phyloP scores from a whole-genome alignment of 495 filamentous ascomycete genomes.

The Polyplosphaeria fusca region DNA sequence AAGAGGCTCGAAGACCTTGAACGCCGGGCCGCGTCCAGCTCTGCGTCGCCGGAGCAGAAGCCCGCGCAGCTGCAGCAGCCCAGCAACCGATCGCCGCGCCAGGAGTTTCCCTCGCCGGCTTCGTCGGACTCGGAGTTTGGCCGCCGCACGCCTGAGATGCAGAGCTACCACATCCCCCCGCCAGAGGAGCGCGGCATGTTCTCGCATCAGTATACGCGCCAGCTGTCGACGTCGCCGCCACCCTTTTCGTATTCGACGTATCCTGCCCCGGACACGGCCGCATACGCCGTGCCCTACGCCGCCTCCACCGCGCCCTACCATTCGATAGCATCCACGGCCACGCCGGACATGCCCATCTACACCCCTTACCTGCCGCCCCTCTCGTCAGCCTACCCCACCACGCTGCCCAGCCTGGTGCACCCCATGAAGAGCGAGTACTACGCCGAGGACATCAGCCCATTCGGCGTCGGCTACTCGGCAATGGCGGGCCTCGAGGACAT shows the following conservation, averaged over 20 bases:
- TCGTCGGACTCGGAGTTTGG: conserved; percentile 35
- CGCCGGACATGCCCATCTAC: conserved; percentile 57
- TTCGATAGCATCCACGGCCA: conserved; percentile 51
- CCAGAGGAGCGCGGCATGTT: conserved; percentile 54
- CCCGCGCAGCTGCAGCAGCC: conserved; percentile 51
- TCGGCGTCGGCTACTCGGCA: conserved; percentile 70
- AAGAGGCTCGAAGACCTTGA: conserved; percentile 94
- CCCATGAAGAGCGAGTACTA: conserved; percentile 60
- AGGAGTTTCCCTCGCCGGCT: conserved; percentile 50
- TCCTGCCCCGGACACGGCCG: conserved; percentile 62
- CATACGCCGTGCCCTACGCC: conserved; percentile 58
- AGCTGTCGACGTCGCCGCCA: conserved; percentile 68
- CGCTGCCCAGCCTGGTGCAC: conserved; percentile 66
- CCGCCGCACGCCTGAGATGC: conserved; percentile 37
- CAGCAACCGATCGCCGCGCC: conserved; percentile 49
- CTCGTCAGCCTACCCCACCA: conserved; percentile 54
- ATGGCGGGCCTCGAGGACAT: conserved; percentile 74
- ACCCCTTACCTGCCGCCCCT: conserved; percentile 61
- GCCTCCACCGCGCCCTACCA: conserved; percentile 61
- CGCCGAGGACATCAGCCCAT: conserved; percentile 70
- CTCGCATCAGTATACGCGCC: conserved; percentile 66
- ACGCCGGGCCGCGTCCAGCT: conserved; percentile 80
- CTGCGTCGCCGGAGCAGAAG: conserved; percentile 64
- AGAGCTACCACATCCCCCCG: conserved; percentile 32
- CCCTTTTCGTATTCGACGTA: conserved; percentile 69